These are phyloP conservation scores for Polychaeton citri DNA, from an alignment of 2,329 filamentous ascomycete genomes.

Conservation along the genomic window DNA sequence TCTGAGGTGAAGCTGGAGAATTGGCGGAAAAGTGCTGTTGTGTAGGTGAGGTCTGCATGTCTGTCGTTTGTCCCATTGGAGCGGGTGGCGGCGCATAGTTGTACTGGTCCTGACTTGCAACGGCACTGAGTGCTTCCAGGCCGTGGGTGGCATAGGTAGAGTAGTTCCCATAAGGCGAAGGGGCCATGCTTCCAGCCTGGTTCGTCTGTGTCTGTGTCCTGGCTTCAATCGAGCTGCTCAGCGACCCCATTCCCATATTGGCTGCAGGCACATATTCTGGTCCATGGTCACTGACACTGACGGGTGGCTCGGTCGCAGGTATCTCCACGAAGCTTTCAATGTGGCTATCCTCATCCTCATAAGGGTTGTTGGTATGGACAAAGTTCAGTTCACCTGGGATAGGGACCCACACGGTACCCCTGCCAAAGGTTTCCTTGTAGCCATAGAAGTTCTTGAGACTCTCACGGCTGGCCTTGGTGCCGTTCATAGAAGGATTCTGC, in stretches of 20 bases:
- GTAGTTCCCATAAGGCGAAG: constrained; percentile 1
- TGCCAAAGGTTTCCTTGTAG: constrained; percentile 52
- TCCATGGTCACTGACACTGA: not conserved
- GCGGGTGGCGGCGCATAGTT: constrained; percentile 20
- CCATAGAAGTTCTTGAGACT: constrained; percentile 49
- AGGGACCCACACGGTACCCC: constrained; percentile 48
- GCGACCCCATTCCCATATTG: not conserved
- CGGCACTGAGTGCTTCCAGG: constrained; percentile 41
- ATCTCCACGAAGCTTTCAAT: constrained; percentile 2
- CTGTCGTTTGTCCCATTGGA: constrained; percentile 12
- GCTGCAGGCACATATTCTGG: not conserved
- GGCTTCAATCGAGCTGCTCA: not conserved
- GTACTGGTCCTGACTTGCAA: constrained; percentile 32
- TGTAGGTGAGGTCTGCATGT: constrained; percentile 2
- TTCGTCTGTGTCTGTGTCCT: not conserved
- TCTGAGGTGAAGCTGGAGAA: constrained; percentile 10
- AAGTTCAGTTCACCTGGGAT: constrained; percentile 49
- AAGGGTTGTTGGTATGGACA: constrained; percentile 48
- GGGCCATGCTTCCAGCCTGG: not conserved
- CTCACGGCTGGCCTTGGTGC: constrained; percentile 27
- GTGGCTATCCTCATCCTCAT: constrained; percentile 31
- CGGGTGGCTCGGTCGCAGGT: not conserved
- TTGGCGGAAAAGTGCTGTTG: constrained; percentile 6
- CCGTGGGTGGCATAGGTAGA: constrained; percentile 29
- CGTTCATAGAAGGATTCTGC: constrained; percentile 57